phyloP scores from a whole-genome alignment of 495 filamentous ascomycete genomes.

The Lepraria neglecta region DNA sequence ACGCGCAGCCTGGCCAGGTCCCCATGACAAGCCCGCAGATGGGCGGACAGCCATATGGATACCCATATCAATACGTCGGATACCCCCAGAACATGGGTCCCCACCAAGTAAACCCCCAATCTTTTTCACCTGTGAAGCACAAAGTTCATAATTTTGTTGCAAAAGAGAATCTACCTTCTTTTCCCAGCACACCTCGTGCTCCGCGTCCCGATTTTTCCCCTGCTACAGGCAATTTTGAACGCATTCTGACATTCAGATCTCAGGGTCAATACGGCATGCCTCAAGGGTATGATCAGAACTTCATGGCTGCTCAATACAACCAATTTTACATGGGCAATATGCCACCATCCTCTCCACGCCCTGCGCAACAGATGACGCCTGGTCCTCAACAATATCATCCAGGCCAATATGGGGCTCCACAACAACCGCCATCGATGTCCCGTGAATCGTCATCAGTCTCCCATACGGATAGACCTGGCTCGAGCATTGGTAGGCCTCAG shows the following conservation, averaged over 20 bases:
- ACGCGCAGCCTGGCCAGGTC: slow-evolving; percentile 60
- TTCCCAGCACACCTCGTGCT: slow-evolving; percentile 35
- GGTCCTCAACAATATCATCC: slow-evolving; percentile 45
- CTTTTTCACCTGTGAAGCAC: slow-evolving; percentile 38
- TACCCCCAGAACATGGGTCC: slow-evolving; percentile 57
- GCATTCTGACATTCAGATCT: slow-evolving; percentile 61
- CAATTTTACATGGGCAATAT: slow-evolving; percentile 31
- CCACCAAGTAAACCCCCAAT: slow-evolving; percentile 63
- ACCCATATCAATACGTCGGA: slow-evolving; percentile 47
- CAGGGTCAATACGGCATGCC: slow-evolving; percentile 45
- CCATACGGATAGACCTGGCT: slow-evolving; percentile 62
- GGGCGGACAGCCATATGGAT: slow-evolving; percentile 27
- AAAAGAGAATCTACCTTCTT: slow-evolving; percentile 29
- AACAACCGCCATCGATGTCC: slow-evolving; percentile 64
- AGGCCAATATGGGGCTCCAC: slow-evolving; percentile 46
- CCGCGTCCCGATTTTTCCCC: slow-evolving; percentile 56
- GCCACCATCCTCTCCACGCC: slow-evolving; percentile 46
- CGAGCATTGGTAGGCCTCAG: slow-evolving; percentile 66
- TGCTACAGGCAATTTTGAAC: slow-evolving; percentile 63
- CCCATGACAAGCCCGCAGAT: slow-evolving; percentile 52
- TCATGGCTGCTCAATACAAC: slow-evolving; percentile 36
- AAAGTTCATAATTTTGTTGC: slow-evolving; percentile 28
- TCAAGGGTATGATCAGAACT: slow-evolving; percentile 43
- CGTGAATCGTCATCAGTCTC: slow-evolving; percentile 78
- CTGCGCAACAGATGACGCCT: slow-evolving; percentile 48